Base-by-base conservation (phyloP, 371 early-diverging fungal genomes). In the Funneliformis caledonium region DNA sequence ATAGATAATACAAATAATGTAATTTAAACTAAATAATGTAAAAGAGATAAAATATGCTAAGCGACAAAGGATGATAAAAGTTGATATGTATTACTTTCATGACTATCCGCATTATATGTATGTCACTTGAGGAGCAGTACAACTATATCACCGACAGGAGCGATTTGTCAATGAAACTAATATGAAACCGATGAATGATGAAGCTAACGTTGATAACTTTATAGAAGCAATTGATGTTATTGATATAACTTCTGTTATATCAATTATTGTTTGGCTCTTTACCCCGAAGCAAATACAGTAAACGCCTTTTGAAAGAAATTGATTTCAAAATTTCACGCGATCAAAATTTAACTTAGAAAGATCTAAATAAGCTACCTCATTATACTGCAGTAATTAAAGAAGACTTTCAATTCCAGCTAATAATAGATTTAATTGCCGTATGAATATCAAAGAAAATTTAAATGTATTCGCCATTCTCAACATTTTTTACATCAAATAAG, bases 211-310 rank as follows among this genome's bases (percentile, higher is more conserved):
- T 43, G 77, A n/a, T 12, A 68, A 22, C 52, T 12, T n/a, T n/a
- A n/a, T n/a, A n/a, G n/a, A n/a, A n/a, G n/a, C n/a, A n/a, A 2
- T 6, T 26, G 75, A 10, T 31, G 75, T 33, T 22, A 74, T 74
- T 60, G 60, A 74, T 19, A 74, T 60, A 26, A 68, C 37, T 26
- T 68, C 31, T 78, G 78, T 22, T 78, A 50, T 42, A 68, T 78
- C 26, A 50, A 52, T 50, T 78, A 68, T 16, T 68, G 68, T 64
- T 11, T 78, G 9, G 12, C 19, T 47, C 19, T 68, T 2, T 50
- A 78, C 33, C 78, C 78, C 22, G 31, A 33, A 50, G 78, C 50
- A 22, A 65, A 68, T 37, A 14, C n/a, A n/a, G n/a, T n/a, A n/a
- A n/a, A 19, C 45, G 33, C 3, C 26, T 78, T 6, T 22, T 48